phyloP scores from a whole-genome alignment of 129 eudicot species.

The Tagetes erecta region DNA sequence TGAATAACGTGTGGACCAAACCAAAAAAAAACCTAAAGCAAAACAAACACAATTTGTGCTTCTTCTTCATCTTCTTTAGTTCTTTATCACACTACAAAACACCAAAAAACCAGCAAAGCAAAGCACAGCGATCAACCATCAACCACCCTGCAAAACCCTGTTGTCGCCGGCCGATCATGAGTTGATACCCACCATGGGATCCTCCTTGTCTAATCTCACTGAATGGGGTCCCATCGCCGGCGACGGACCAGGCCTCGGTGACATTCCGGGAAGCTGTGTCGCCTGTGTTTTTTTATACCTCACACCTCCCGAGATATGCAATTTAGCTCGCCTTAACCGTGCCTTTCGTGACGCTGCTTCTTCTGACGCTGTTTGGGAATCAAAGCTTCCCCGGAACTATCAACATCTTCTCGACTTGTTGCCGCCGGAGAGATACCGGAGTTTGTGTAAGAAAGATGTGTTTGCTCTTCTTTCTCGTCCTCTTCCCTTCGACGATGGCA shows the following conservation, averaged over 20 bases:
- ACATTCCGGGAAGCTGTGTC: slow-evolving; percentile 88
- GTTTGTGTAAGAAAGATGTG: slow-evolving; percentile 63
- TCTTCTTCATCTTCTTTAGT: no score
- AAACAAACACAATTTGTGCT: no score
- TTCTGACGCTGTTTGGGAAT: slow-evolving; percentile 85
- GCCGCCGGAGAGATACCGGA: slow-evolving; percentile 41
- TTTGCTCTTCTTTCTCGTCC: slow-evolving; percentile 77
- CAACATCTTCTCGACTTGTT: slow-evolving; percentile 57
- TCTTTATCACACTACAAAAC: background rate
- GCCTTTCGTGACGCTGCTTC: slow-evolving; percentile 91
- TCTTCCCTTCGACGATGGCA: slow-evolving; percentile 66
- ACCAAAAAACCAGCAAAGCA: background rate
- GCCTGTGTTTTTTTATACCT: slow-evolving; percentile 71
- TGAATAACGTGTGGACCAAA: no score
- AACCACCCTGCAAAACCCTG: background rate
- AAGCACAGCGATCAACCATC: background rate
- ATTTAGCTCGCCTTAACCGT: slow-evolving; percentile 88
- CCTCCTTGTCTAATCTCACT: slow-evolving; percentile 70
- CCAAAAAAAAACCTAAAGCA: no score
- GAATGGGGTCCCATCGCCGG: slow-evolving; percentile 48
- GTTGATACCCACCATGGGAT: slow-evolving; percentile 53
- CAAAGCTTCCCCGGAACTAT: slow-evolving; percentile 73
- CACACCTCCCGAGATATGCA: slow-evolving; percentile 91
- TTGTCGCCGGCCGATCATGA: slow-evolving; percentile 22
- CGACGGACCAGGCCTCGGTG: slow-evolving; percentile 76